Evolutionary conservation across 805 yeast genomes (phyloP).

Genomic region (Hanseniaspora mollemarum): DNA sequence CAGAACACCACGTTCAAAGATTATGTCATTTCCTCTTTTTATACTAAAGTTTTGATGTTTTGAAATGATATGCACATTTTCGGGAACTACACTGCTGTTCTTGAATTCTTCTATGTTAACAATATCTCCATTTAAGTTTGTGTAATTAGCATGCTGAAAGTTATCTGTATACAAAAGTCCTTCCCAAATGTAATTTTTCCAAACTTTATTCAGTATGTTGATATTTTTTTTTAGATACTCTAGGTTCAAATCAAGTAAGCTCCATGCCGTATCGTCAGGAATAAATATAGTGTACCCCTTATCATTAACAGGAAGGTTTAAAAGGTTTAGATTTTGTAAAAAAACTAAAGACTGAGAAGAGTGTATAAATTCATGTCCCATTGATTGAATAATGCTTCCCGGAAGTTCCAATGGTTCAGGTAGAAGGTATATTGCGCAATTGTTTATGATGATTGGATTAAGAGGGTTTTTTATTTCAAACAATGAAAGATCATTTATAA

Average conservation of each 20-base stretch:
- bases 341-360: conserved; percentile 57
- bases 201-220: conserved; percentile 39
- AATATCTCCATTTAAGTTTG: conserved; percentile 27
- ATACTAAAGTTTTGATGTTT: conserved; percentile 22
- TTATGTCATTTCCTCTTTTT: conserved; percentile 44
- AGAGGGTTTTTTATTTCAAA: conserved; percentile 16
- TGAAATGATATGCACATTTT: conserved; percentile 17
- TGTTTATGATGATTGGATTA: conserved; percentile 42
- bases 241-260: conserved; percentile 44
- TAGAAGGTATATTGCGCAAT: conserved; percentile 54
- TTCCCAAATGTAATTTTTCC: conserved; percentile 50
- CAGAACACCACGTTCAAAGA: conserved; percentile 75
- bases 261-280: conserved; percentile 73
- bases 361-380: conserved; percentile 45
- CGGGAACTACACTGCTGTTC: conserved; percentile 15
- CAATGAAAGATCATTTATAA: neutral
- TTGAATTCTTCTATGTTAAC: conserved; percentile 20
- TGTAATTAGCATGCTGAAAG: conserved; percentile 25
- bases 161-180: conserved; percentile 59
- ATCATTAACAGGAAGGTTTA: conserved; percentile 42
- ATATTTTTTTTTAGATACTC: conserved; percentile 46
- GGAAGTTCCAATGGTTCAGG: conserved; percentile 57
- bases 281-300: conserved; percentile 64
- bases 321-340: conserved; percentile 41
- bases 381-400: conserved; percentile 46